Evolutionary conservation across 2,329 filamentous ascomycete genomes (phyloP).

Genomic region (Zymoseptoria passerinii): DNA sequence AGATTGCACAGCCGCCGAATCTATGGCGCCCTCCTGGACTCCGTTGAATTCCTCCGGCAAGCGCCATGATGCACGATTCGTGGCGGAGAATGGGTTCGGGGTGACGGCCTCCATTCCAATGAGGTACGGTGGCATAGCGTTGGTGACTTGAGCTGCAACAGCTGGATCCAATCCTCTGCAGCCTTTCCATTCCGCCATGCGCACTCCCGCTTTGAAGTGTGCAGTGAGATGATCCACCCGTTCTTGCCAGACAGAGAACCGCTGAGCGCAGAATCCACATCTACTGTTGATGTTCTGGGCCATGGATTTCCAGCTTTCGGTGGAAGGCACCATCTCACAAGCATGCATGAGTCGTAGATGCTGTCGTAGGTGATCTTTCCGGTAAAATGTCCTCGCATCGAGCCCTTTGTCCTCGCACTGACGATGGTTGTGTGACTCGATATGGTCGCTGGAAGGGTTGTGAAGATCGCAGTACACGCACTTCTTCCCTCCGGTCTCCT

Average conservation of each 20-base stretch:
- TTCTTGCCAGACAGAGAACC: conserved; percentile 44
- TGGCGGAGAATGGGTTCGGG: conserved; percentile 42
- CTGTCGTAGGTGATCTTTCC: conserved; percentile 55
- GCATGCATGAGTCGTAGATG: conserved; percentile 53
- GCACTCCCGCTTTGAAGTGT: conserved; percentile 46
- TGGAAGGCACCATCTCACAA: conserved; percentile 52
- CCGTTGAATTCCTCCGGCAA: conserved; percentile 1
- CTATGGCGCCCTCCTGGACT: background rate
- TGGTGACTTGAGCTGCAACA: conserved; percentile 41
- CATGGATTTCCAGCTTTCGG: conserved; percentile 57
- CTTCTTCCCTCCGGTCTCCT: conserved; percentile 47
- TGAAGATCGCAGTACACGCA: conserved; percentile 52
- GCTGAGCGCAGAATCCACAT: conserved; percentile 46
- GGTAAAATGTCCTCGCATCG: conserved; percentile 55
- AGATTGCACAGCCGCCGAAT: background rate
- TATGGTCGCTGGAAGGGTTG: conserved; percentile 48
- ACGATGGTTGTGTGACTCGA: conserved; percentile 52
- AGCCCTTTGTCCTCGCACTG: conserved; percentile 59
- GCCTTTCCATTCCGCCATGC: conserved; percentile 49
- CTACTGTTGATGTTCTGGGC: conserved; percentile 46
- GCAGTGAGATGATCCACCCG: conserved; percentile 46
- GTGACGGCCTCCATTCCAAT: conserved; percentile 41
- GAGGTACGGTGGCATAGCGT: conserved; percentile 45
- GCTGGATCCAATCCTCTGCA: conserved; percentile 45
- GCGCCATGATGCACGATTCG: conserved; percentile 21